Base-by-base conservation (phyloP, 2,329 filamentous ascomycete genomes). In the Cercospora brassicicola region DNA sequence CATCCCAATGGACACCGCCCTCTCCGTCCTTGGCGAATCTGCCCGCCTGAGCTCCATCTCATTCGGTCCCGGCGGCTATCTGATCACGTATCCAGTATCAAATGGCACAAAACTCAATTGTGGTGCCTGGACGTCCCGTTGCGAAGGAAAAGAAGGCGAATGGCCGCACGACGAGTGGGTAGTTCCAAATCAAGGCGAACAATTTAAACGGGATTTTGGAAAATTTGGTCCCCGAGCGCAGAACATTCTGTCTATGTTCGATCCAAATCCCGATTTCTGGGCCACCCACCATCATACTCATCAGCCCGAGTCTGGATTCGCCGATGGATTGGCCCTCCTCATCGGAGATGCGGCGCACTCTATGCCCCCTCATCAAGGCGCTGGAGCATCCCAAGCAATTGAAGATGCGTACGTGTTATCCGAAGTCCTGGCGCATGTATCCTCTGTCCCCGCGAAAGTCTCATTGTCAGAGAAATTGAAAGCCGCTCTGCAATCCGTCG, bases 341-440 rank as follows among this genome's bases (percentile, higher is more conserved):
- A 76, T 91, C 4, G 90, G 90, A 2, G 90, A 92, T 75, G 89
- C 89, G 5, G 89, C 83, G 2, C 89, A 91, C 74, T 87, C 88
- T 1, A 84, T 86, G 80, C 72, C 90, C 83, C 88, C 89, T 0
- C 85, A 91, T 74, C 89, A 91, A 75, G 88, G 86, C 1, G 82
- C 85, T 0, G 86, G 86, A 5, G 86, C 86, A 1, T 84, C 84
- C 2, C 83, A 85, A 72, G 86, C 85, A 8, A 81, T 88, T 64
- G 86, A 89, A 75, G 87, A 88, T 69, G 82, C 82, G 0, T 81
- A 84, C 30, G 77, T 84, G 0, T 59, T 75, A 2, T 69, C 72
- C 0, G 73, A 75, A 51, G 70, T 73, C 2, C 64, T 76, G 4
- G 45, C 26, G 11, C 45, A 55, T 4, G n/a, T 51, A 51, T 18